Evolutionary conservation across 1,139 yeast species (phyloP), one percentile per base, ranked within the genome.

Genomic region (Yamadazyma atmosphaerica): DNA sequence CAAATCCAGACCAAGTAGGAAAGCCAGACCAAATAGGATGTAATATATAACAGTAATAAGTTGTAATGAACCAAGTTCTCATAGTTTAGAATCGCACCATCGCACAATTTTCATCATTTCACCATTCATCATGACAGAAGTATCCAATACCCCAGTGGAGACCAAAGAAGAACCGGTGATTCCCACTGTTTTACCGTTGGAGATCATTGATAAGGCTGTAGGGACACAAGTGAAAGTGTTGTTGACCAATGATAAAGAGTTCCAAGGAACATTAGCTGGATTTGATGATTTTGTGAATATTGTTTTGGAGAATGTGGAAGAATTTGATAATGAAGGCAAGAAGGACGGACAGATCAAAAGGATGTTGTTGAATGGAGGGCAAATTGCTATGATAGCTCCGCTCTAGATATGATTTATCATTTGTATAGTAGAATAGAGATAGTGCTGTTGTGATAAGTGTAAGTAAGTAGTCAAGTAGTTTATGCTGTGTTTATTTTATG

Each of bases 271-370:
- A 8, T 71, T 92, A 38, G 78, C 85, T 19, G 98, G 98, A 1
- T 90, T 92, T 60, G 98, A 92, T 60, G 98, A 92, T 61, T 90
- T 83, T 54, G 98, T 92, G 44, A 92, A 92, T 61, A 83, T 90
- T 71, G 96, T 92, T 9, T 74, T 90, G 45, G 86, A 85, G 54
- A 83, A 88, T 52, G 97, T 86, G 25, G 75, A 77, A 7, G 98
- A 89, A 60, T 51, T 52, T 23, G 72, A 67, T 38, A 51, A 48
- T 36, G 59, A 54, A 40, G 72, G 65, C 13, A 33, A 37, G 9
- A 44, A 41, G 17, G 65, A 58, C 9, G 68, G 68, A 16, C 75
- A 72, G 33, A 75, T 77, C 50, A 74, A 77, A 56, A 82, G 81
- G 60, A 83, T 92, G 74, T 73, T 92, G 40, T 71, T 92, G 50